phyloP scores from a whole-genome alignment of 129 eudicot genomes.

The Erigeron canadensis region DNA sequence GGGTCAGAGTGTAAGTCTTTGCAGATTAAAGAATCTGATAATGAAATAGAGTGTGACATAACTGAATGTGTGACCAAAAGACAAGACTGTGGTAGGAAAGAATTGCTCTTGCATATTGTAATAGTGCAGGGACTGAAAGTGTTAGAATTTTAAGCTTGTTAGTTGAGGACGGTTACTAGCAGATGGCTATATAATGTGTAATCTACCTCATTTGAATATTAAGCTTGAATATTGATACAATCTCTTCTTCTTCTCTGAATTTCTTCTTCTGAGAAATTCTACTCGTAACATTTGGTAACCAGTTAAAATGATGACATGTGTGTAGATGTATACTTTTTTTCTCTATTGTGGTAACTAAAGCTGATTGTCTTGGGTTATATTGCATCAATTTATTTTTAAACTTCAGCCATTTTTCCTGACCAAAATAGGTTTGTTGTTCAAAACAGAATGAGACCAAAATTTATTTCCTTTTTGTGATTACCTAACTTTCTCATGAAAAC shows the following conservation, averaged over 20 bases:
- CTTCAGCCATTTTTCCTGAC: not conserved
- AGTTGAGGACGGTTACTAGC: too few species aligned
- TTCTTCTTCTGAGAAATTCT: too few species aligned
- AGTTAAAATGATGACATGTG: not conserved
- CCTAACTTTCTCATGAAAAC: not conserved
- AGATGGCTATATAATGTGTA: too few species aligned
- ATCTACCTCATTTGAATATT: too few species aligned
- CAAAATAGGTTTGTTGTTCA: not conserved
- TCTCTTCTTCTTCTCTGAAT: too few species aligned
- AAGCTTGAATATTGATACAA: too few species aligned
- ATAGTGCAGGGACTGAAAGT: too few species aligned
- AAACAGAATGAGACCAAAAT: not conserved
- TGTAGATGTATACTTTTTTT: not conserved
- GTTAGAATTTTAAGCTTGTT: too few species aligned
- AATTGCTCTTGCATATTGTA: slow-evolving; percentile 54
- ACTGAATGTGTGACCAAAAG: slow-evolving; percentile 29
- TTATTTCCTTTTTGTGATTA: not conserved
- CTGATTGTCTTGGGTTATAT: not conserved
- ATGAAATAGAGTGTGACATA: slow-evolving; percentile 35
- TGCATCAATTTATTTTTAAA: not conserved
- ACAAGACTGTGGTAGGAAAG: slow-evolving; percentile 45
- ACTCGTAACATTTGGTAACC: not conserved
- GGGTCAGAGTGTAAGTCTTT: slow-evolving; percentile 24
- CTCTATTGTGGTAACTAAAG: not conserved
- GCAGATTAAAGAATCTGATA: slow-evolving; percentile 19